Percentiles rank a stretch among this genome's conserved stretches.
These are phyloP conservation scores for Solanum verrucosum DNA, from an alignment of 257 asterid genomes.

Conservation along the genomic window DNA sequence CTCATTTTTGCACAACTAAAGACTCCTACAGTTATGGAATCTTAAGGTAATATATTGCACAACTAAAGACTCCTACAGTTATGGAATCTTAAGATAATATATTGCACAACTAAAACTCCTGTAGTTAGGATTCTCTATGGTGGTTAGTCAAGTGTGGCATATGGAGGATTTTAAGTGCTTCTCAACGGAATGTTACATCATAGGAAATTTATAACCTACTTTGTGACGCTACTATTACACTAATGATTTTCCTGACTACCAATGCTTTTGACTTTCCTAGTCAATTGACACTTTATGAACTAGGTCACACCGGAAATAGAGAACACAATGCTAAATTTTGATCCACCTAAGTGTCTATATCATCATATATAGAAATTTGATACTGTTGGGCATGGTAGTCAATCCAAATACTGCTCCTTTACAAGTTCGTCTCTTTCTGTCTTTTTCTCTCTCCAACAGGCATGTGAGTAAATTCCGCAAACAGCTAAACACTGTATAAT, in stretches of 20 bases:
- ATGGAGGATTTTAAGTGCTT: background rate
- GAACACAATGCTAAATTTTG: background rate
- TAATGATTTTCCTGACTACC: background rate
- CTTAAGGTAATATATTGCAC: no score
- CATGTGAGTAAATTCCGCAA: background rate
- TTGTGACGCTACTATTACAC: background rate
- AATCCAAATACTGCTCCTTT: background rate
- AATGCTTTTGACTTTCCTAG: background rate
- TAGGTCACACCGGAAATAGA: background rate
- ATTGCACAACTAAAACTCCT: background rate
- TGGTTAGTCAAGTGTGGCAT: background rate
- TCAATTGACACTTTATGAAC: background rate
- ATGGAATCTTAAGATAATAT: background rate
- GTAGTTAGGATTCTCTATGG: background rate
- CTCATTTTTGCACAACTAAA: background rate
- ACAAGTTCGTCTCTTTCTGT: background rate
- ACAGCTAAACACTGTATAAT: background rate
- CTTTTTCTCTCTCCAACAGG: background rate
- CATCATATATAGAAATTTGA: background rate
- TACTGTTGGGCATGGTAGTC: background rate
- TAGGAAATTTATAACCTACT: background rate
- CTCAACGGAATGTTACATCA: background rate
- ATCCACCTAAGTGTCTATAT: background rate
- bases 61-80: background rate
- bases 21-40: background rate